Base-by-base conservation (phyloP, 164 flowering plant species). In the Magnolia sinica region DNA sequence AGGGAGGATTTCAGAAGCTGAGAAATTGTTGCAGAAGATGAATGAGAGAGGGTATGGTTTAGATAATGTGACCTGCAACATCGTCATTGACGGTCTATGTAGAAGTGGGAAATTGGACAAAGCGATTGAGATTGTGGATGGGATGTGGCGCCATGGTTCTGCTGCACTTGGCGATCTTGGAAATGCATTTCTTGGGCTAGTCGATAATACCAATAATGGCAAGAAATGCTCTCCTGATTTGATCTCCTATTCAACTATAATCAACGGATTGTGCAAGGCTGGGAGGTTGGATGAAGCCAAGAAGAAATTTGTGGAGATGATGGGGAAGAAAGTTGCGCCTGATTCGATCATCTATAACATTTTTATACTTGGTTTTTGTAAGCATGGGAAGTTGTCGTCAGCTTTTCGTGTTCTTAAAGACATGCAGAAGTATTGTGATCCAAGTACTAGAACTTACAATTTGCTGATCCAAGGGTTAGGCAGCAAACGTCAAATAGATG, bases 401-500 rank as follows among this genome's bases (percentile, higher is more conserved):
- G 99, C 98, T 45, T 89, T 92, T 81, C 89, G 90, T 63, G 98
- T 96, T 83, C 88, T 96, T 22, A 88, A 89, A 77, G 97, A 94
- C 82, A 96, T 96, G 98, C 98, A 96, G 88, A 91, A 85, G 75
- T 90, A 94, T 68, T 92, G 89, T 82, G 81, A 78, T 37, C 92
- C 87, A 75, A 90, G 78, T 81, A 79, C 89, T 64, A 88, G 79
- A 66, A 92, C 94, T 58, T 96, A 91, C 83, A 96, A 94, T 82
- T 87, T 91, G 65, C 81, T 96, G 82, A 89, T 96, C 61, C 75
- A 85, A 85, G 99, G 97, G 16, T 85, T 91, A 23, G 91, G 91
- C 1, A 86, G 78, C 72, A 87, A 87, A 79, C 84, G 82, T n/a
- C 88, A 91, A 77, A 85, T 89, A 58, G 89, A 89, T 86, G 94